A percentile compares a stretch with the other conserved stretches of the same genome.
Evolutionary conservation across 768 basidiomycete genomes (phyloP).

Genomic region (Terana coerulea): DNA sequence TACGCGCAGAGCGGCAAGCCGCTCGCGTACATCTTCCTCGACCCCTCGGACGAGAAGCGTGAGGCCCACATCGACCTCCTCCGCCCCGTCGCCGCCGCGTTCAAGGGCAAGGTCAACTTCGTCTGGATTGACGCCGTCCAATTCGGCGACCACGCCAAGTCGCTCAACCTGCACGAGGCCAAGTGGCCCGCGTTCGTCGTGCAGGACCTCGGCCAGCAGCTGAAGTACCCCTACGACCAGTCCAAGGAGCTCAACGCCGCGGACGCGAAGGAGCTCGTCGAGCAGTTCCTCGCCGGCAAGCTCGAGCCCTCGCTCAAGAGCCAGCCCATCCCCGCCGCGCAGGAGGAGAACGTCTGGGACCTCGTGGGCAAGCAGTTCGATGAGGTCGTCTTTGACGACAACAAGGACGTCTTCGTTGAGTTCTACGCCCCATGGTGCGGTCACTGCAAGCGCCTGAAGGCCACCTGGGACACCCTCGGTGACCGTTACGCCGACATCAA

Average conservation of each 20-base stretch:
- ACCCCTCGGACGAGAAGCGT: slow-evolving; percentile 65
- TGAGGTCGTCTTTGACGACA: slow-evolving; percentile 76
- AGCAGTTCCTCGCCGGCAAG: slow-evolving; percentile 65
- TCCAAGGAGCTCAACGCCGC: slow-evolving; percentile 54
- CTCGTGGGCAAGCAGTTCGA: slow-evolving; percentile 92
- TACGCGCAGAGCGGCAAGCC: slow-evolving; percentile 85
- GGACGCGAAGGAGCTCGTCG: slow-evolving; percentile 55
- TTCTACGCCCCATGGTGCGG: slow-evolving; percentile 98
- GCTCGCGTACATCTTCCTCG: slow-evolving; percentile 92
- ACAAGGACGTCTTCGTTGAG: slow-evolving; percentile 94
- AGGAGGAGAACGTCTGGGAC: slow-evolving; percentile 78
- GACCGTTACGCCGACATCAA: slow-evolving; percentile 76
- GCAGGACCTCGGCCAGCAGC: slow-evolving; percentile 77
- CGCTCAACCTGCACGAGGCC: slow-evolving; percentile 79
- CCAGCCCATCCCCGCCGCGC: slow-evolving; percentile 76
- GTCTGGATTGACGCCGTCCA: slow-evolving; percentile 97
- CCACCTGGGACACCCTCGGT: slow-evolving; percentile 88
- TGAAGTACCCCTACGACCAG: slow-evolving; percentile 88
- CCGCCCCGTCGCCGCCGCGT: slow-evolving; percentile 72
- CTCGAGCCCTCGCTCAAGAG: slow-evolving; percentile 86
- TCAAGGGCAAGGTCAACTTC: slow-evolving; percentile 90
- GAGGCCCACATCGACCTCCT: slow-evolving; percentile 63
- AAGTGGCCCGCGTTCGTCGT: slow-evolving; percentile 95
- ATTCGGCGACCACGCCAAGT: slow-evolving; percentile 94
- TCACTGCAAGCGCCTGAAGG: slow-evolving; percentile 96